phyloP scores from a whole-genome alignment of 2,329 filamentous ascomycete genomes.

The Monilinia fructigena region DNA sequence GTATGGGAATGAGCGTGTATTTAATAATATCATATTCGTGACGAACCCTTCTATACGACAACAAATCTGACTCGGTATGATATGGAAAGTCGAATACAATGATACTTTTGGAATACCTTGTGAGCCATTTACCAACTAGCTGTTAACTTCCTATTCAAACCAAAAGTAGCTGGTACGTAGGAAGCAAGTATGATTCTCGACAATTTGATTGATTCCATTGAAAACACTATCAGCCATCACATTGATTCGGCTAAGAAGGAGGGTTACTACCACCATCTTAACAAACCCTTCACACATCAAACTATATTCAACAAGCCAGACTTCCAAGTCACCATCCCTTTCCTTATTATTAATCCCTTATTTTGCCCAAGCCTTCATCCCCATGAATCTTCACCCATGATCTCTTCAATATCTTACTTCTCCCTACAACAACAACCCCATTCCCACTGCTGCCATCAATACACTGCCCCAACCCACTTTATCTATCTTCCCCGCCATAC shows the following conservation, averaged over 20 bases:
- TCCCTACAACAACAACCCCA: conserved; percentile 14
- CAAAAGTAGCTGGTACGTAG: too few relatives aligned
- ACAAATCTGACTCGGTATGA: too few relatives aligned
- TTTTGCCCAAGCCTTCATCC: not conserved
- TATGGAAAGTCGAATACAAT: too few relatives aligned
- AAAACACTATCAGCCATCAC: too few relatives aligned
- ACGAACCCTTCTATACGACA: too few relatives aligned
- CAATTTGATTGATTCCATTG: too few relatives aligned
- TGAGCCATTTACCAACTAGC: too few relatives aligned
- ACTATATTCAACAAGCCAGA: not conserved
- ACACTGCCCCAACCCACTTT: conserved; percentile 1
- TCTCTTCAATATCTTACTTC: not conserved
- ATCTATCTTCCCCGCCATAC: conserved; percentile 2
- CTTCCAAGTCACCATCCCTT: not conserved
- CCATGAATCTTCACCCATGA: not conserved
- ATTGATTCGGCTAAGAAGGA: not conserved
- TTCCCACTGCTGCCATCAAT: not conserved
- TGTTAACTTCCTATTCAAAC: too few relatives aligned
- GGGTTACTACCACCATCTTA: not conserved
- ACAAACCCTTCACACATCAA: not conserved
- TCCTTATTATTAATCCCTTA: too few relatives aligned
- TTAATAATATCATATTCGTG: too few relatives aligned
- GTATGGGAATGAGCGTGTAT: not conserved
- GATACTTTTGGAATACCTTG: too few relatives aligned
- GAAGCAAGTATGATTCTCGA: too few relatives aligned